Percentiles rank a stretch among this genome's conserved stretches.
These are phyloP conservation scores for Tetracladium setigerum DNA, from an alignment of 495 filamentous ascomycete genomes.

Conservation along the genomic window DNA sequence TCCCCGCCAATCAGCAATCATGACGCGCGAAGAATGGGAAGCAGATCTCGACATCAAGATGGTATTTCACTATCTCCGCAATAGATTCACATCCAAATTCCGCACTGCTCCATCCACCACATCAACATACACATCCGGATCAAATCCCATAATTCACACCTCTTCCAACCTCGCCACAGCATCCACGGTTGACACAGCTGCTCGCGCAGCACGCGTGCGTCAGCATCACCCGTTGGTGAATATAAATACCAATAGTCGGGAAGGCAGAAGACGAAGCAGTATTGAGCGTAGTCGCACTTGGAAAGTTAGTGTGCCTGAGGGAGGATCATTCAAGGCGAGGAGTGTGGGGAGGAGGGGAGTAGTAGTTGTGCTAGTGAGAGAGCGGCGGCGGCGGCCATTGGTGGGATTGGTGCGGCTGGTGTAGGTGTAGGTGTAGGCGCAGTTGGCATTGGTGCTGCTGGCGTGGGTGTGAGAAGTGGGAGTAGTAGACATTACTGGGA, in stretches of 20 bases:
- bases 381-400: no score
- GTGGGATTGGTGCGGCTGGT: no score
- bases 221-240: slow-evolving; percentile 80
- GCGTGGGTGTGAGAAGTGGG: slow-evolving; percentile 48
- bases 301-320: slow-evolving; percentile 40
- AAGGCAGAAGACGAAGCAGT: slow-evolving; percentile 21
- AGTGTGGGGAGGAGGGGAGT: slow-evolving; percentile 38
- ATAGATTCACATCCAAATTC: slow-evolving; percentile 53
- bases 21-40: slow-evolving; percentile 77
- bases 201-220: slow-evolving; percentile 73
- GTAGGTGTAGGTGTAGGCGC: no score
- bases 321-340: slow-evolving; percentile 12
- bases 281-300: slow-evolving; percentile 40
- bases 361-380: slow-evolving; percentile 55
- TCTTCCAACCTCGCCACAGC: slow-evolving; percentile 34
- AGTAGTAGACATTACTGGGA: slow-evolving; percentile 84
- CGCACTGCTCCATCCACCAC: slow-evolving; percentile 20
- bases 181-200: slow-evolving; percentile 55
- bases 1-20: slow-evolving; percentile 4
- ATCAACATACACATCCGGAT: slow-evolving; percentile 26
- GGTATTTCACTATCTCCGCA: slow-evolving; percentile 79
- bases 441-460: slow-evolving; percentile 62
- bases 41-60: slow-evolving; percentile 75
- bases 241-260: slow-evolving; percentile 24
- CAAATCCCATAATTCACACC: slow-evolving; percentile 23